phyloP scores from a whole-genome alignment of 2,329 filamentous ascomycete genomes.

The Ophioceras dolichostomum region DNA sequence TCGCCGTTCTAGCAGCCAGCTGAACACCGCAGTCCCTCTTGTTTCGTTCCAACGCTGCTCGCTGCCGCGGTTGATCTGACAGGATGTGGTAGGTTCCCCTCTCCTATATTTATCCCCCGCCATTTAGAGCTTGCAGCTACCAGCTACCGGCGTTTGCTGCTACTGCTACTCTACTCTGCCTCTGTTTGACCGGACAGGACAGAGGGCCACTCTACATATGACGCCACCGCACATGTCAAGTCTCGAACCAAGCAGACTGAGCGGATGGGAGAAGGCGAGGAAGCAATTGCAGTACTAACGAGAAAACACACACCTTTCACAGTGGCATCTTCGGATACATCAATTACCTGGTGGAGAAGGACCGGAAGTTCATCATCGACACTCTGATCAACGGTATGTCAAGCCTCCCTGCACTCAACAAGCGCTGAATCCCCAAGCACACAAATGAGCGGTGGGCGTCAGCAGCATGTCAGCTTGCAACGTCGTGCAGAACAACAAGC shows the following conservation, averaged over 20 bases:
- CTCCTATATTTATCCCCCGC: not conserved
- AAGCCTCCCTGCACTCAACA: no score
- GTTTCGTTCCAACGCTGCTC: not conserved
- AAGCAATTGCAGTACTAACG: not conserved
- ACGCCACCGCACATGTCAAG: not conserved
- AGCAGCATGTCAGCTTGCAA: no score
- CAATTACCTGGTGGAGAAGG: conserved; percentile 98
- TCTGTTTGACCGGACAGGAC: no score
- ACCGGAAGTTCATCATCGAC: conserved; percentile 90
- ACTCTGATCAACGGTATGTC: conserved; percentile 86
- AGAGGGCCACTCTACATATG: no score
- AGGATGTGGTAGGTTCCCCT: conserved; percentile 20
- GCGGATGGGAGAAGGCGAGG: not conserved
- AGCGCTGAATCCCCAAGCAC: no score
- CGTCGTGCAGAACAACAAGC: no score
- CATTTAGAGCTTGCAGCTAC: not conserved
- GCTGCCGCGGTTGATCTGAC: conserved; percentile 10
- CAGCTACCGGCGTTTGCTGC: conserved; percentile 2
- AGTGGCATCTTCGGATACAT: conserved; percentile 98
- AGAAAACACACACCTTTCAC: conserved; percentile 2
- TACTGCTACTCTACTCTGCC: no score
- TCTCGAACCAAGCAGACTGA: not conserved
- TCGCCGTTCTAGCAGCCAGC: no score
- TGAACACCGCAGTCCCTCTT: not conserved
- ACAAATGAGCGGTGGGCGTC: no score